Base-by-base conservation (phyloP, 495 filamentous ascomycete genomes). In the Podospora australis region DNA sequence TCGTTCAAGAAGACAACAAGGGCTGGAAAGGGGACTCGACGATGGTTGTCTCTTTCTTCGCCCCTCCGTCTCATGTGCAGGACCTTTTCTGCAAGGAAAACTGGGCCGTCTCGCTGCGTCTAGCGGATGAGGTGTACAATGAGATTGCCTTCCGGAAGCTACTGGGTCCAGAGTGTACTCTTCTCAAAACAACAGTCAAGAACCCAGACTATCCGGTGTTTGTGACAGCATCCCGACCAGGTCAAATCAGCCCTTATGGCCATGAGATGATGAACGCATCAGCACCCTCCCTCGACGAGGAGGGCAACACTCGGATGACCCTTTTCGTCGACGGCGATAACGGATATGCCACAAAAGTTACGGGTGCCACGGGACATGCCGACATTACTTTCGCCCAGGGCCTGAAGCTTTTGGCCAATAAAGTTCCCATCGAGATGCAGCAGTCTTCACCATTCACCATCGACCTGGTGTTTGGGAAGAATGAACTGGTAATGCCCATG, bases 11-110 rank as follows among this genome's bases (percentile, higher is more conserved):
- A 23, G 54, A 62, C 40, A 16, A 43, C 2, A 39, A 44, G 0
- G 50, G 58, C 23, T 73, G 65, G 66, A 43, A 53, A 4, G 69
- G 69, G 14, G 52, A 49, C 2, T 67, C 67, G 7, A 46, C 66
- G 13, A 41, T 76, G 39, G 49, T 76, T 29, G 62, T 61, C n/a
- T 65, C 67, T 1, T 71, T 67, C 53, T 62, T 64, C 34, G 65
- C 65, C 20, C 59, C 69, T 13, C 59, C 62, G 6, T 42, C 44
- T n/a, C 39, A 39, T 17, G 40, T 74, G 1, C 54, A 60, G 21
- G 30, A 38, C 2, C 54, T 67, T 25, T 58, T 57, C n/a, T 38
- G 25, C 10, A 54, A 40, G 25, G 38, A 40, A 2, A 39, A 38
- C 6, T 55, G 70, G 17, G 51, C 56, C 3, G 48, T 72, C 7